phyloP scores from a whole-genome alignment of 495 filamentous ascomycete genomes.

The Aspergillus nidulans region DNA sequence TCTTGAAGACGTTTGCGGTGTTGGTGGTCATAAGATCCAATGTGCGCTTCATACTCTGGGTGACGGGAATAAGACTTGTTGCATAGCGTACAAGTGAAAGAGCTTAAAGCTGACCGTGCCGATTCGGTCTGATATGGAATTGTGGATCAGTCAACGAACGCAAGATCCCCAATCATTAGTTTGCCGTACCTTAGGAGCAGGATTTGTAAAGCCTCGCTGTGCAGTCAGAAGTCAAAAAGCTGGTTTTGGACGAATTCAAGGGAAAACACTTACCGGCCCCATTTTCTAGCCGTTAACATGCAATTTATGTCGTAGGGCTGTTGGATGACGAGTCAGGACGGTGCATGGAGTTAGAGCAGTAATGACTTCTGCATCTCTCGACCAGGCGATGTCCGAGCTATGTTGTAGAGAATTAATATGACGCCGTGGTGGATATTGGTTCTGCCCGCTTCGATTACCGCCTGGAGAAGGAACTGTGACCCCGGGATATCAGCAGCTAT shows the following conservation, averaged over 20 bases:
- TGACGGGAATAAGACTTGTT: conserved; percentile 58
- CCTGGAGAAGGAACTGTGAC: no score
- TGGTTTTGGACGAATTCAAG: neutral
- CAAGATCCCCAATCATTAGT: neutral
- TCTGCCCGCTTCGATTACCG: conserved; percentile 6
- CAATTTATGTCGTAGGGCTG: neutral
- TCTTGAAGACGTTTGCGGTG: conserved; percentile 62
- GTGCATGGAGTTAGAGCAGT: neutral
- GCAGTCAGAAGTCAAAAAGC: neutral
- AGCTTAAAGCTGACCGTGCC: conserved; percentile 79
- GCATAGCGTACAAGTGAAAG: conserved; percentile 74
- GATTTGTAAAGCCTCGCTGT: conserved; percentile 46
- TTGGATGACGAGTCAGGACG: neutral
- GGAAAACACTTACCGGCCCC: conserved; percentile 9
- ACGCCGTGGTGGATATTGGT: neutral
- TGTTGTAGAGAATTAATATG: no score
- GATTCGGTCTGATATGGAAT: conserved; percentile 63
- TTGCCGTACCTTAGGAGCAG: conserved; percentile 43
- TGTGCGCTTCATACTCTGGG: conserved; percentile 60
- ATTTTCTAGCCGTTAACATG: conserved; percentile 5
- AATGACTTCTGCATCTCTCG: neutral
- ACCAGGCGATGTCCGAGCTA: neutral
- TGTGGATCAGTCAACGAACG: neutral
- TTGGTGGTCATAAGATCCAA: conserved; percentile 58
- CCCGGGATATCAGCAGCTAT: no score